A percentile compares a stretch with the other conserved stretches of the same genome.
These are phyloP conservation scores for Prunella vulgaris DNA, from an alignment of 257 asterid species.

Conservation along the genomic window DNA sequence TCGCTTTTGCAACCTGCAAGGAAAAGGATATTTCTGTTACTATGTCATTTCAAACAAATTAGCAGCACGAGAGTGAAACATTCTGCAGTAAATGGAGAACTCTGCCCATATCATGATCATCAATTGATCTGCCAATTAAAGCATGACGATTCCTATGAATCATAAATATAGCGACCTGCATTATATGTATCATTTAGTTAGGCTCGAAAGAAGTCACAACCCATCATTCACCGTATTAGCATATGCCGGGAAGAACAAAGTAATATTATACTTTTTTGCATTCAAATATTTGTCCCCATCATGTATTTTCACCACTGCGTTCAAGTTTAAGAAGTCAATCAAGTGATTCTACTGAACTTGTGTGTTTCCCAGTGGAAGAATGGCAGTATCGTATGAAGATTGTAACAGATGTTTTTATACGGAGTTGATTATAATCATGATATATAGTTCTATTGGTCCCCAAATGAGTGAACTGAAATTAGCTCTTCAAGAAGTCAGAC, in stretches of 20 bases:
- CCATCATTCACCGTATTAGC: background rate
- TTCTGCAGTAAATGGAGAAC: slow-evolving; percentile 57
- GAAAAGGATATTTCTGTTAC: slow-evolving; percentile 12
- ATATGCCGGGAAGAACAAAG: background rate
- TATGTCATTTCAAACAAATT: slow-evolving; percentile 8
- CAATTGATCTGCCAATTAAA: slow-evolving; percentile 94
- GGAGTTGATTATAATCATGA: background rate
- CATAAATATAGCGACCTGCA: slow-evolving; percentile 90
- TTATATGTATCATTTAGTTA: slow-evolving; percentile 12
- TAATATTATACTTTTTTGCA: background rate
- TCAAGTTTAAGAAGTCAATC: background rate
- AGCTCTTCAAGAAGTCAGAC: no score
- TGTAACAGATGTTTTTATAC: background rate
- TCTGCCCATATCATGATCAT: slow-evolving; percentile 78
- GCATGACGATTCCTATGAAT: slow-evolving; percentile 99
- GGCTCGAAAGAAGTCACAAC: slow-evolving; percentile 1
- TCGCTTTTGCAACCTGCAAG: slow-evolving; percentile 92
- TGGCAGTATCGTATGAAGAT: background rate
- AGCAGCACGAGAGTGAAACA: slow-evolving; percentile 6
- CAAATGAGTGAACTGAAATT: no score
- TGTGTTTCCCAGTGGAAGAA: background rate
- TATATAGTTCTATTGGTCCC: background rate
- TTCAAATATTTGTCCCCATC: background rate
- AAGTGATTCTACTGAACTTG: background rate
- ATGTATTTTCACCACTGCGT: background rate